Percentiles rank a stretch among this genome's conserved stretches.
These are phyloP conservation scores for Sporisorium reilianum DNA, from an alignment of 1,284 basidiomycete species.

Conservation along the genomic window DNA sequence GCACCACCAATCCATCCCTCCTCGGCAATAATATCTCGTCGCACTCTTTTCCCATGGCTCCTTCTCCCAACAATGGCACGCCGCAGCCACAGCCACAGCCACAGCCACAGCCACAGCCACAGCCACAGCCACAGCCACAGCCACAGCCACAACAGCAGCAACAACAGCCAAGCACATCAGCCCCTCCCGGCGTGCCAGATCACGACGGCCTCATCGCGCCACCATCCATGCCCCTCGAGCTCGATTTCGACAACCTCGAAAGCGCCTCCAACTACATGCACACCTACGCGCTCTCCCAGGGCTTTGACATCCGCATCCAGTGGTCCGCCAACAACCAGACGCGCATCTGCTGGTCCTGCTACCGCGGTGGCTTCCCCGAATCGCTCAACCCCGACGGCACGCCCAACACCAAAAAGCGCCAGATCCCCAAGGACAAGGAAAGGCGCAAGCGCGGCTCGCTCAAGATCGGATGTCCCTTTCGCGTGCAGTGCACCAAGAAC, in stretches of 20 bases:
- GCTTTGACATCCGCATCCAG: slow-evolving; percentile 55
- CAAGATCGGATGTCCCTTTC: slow-evolving; percentile 53
- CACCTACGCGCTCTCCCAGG: slow-evolving; percentile 51
- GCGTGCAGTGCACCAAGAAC: slow-evolving; percentile 52
- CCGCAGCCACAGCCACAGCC: slow-evolving; percentile 25
- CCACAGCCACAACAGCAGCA: slow-evolving; percentile 16
- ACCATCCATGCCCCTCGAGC: slow-evolving; percentile 51
- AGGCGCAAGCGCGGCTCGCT: slow-evolving; percentile 45
- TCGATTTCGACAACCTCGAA: slow-evolving; percentile 54
- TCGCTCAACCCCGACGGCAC: slow-evolving; percentile 46
- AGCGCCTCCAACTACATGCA: slow-evolving; percentile 55
- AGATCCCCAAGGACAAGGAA: slow-evolving; percentile 52
- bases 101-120: slow-evolving; percentile 5
- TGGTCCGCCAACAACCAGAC: slow-evolving; percentile 58
- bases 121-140: slow-evolving; percentile 14
- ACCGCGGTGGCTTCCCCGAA: slow-evolving; percentile 48
- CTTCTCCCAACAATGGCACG: slow-evolving; percentile 36
- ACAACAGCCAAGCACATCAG: slow-evolving; percentile 14
- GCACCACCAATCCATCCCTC: slow-evolving; percentile 28
- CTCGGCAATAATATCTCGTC: slow-evolving; percentile 37
- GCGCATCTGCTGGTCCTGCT: slow-evolving; percentile 53
- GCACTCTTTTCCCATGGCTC: slow-evolving; percentile 48
- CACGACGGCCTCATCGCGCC: slow-evolving; percentile 40
- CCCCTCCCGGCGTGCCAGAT: slow-evolving; percentile 41
- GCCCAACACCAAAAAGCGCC: slow-evolving; percentile 48